Conservation (phyloP, 805 yeast species). For the Yarrowia yakushimensis region DNA sequence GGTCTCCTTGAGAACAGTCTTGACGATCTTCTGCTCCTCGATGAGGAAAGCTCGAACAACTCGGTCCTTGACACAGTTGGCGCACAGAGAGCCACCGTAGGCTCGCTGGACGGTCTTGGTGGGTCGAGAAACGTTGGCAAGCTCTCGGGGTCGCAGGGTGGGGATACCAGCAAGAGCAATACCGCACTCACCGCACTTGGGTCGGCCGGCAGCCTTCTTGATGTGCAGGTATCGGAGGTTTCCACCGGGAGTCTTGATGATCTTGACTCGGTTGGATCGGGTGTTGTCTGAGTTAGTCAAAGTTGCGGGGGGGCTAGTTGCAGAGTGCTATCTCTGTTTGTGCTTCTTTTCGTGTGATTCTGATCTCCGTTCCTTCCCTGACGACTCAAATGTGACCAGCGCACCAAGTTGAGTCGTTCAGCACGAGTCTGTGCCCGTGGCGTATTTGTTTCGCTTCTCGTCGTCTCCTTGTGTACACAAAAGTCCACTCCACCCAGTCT, state of each 20-base stretch:
- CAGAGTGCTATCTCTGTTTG: too few relatives aligned
- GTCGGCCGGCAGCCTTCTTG: constrained; percentile 81
- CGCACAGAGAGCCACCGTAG: constrained; percentile 99
- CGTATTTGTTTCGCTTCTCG: too few relatives aligned
- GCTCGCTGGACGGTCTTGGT: constrained; percentile 98
- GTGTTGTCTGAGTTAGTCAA: constrained; percentile 73
- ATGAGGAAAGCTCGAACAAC: constrained; percentile 98
- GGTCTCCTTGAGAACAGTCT: constrained; percentile 97
- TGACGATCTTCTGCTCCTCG: constrained; percentile 99
- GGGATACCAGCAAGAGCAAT: constrained; percentile 79
- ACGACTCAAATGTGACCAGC: too few relatives aligned
- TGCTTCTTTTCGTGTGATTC: too few relatives aligned
- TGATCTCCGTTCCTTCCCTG: too few relatives aligned
- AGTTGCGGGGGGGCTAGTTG: too few relatives aligned
- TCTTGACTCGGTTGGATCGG: constrained; percentile 98
- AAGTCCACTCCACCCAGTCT: too few relatives aligned
- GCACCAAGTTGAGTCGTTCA: too few relatives aligned
- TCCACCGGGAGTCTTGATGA: constrained; percentile 99
- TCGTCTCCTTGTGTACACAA: too few relatives aligned
- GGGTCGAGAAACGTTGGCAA: constrained; percentile 91
- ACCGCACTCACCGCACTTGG: constrained; percentile 69
- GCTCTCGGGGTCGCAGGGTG: constrained; percentile 96
- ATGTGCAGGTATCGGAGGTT: constrained; percentile 96
- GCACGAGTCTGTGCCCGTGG: neutral
- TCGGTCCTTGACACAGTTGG: constrained; percentile 97